Evolutionary conservation across 2,329 filamentous ascomycete genomes (phyloP).

Genomic region (Stagonosporopsis cucurbitacearum): DNA sequence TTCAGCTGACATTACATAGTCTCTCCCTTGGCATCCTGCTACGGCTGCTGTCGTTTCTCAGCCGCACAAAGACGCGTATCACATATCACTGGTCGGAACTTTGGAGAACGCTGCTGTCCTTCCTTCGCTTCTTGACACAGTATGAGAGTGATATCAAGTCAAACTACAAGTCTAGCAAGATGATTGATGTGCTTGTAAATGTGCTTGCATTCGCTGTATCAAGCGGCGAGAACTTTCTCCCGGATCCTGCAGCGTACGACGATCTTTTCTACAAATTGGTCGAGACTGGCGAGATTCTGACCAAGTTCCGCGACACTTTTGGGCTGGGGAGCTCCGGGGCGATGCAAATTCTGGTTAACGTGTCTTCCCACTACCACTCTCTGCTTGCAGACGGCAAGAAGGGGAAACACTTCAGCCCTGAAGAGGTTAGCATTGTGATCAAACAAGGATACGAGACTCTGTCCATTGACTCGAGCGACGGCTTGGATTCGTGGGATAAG

Average conservation of each 20-base stretch:
- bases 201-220: conserved; percentile 84
- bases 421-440: conserved; percentile 88
- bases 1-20: conserved; percentile 46
- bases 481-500: conserved; percentile 81
- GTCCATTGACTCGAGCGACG: conserved; percentile 87
- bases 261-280: conserved; percentile 99
- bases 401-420: conserved; percentile 75
- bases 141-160: conserved; percentile 80
- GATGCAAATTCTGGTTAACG: conserved; percentile 83
- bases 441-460: conserved; percentile 96
- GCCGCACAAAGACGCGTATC: conserved; percentile 79
- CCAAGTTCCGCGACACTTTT: conserved; percentile 83
- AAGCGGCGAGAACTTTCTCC: conserved; percentile 87
- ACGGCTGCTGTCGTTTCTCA: conserved; percentile 82
- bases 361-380: conserved; percentile 85
- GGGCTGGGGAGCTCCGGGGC: conserved; percentile 58
- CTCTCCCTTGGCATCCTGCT: conserved; percentile 82
- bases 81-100: conserved; percentile 94
- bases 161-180: conserved; percentile 70
- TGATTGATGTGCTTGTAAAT: conserved; percentile 81
- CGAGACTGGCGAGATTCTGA: conserved; percentile 82
- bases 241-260: conserved; percentile 85
- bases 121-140: conserved; percentile 88
- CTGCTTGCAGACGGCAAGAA: conserved; percentile 70
- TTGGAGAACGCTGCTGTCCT: conserved; percentile 85